Conservation (phyloP, 2,329 filamentous ascomycete genomes). For the Paraconiothyrium brasiliense region DNA sequence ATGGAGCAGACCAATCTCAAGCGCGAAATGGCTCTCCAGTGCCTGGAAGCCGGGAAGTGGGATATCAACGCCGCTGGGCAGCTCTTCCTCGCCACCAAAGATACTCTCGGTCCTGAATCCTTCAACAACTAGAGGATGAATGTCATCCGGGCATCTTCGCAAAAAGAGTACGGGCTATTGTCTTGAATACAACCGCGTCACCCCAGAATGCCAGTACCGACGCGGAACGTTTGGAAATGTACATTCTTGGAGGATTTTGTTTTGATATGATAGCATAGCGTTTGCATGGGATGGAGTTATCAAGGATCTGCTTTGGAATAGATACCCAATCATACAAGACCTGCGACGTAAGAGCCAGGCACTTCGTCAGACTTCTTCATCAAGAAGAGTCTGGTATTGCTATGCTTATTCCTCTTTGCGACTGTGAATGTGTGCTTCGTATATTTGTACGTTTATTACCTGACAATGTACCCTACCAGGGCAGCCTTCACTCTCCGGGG, state of each 20-base stretch:
- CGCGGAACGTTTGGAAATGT: background rate
- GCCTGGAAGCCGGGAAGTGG: slow-evolving; percentile 81
- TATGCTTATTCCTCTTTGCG: background rate
- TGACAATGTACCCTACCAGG: no score
- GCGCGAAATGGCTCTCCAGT: slow-evolving; percentile 79
- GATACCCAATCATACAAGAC: slow-evolving; percentile 16
- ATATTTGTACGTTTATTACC: background rate
- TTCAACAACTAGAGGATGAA: slow-evolving; percentile 39
- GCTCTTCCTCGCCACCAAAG: slow-evolving; percentile 80
- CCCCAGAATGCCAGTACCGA: background rate
- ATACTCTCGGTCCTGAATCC: slow-evolving; percentile 53
- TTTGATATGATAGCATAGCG: slow-evolving; percentile 10
- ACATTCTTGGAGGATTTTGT: background rate
- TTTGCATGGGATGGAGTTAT: slow-evolving; percentile 14
- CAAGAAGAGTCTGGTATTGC: slow-evolving; percentile 1
- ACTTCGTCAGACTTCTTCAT: slow-evolving; percentile 8
- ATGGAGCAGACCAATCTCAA: slow-evolving; percentile 83
- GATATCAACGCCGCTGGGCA: slow-evolving; percentile 77
- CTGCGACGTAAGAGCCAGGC: slow-evolving; percentile 6
- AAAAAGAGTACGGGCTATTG: background rate
- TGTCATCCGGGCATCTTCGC: background rate
- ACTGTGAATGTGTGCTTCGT: background rate
- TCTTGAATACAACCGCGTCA: background rate
- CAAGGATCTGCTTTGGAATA: slow-evolving; percentile 7
- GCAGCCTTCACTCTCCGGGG: no score